Evolutionary conservation across 805 yeast genomes (phyloP), one percentile per base, ranked within the genome.

Genomic region (Brettanomyces custersianus): DNA sequence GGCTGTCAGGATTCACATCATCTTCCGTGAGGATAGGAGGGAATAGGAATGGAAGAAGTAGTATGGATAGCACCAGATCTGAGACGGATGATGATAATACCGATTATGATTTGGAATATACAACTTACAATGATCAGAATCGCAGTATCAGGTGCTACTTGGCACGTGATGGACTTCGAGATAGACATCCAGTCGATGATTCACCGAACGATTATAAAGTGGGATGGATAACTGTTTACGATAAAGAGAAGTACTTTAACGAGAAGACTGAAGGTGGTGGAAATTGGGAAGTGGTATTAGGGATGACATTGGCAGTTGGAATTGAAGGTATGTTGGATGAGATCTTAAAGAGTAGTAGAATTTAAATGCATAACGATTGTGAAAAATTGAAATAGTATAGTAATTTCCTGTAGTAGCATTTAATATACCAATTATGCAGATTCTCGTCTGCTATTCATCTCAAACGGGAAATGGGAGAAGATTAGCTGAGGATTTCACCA

Each of bases 381-480:
- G 9, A 12, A 22, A 22, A 22, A 22, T 12, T 22, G 25, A 22
- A 22, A 22, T 9, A 9, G 12, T 9, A 22, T 22, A n/a, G n/a
- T n/a, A n/a, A n/a, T n/a, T n/a, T n/a, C n/a, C n/a, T n/a, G n/a
- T n/a, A n/a, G n/a, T n/a, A n/a, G 25, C 25, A 9, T 22, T 22
- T 12, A 22, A 22, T 12, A 22, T 22, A 12, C 25, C 29, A 9
- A n/a, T n/a, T n/a, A 27, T 10, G 16, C 10, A 15, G 23, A 21
- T 33, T 10, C 19, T 85, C 31, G 74, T 87, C 3, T 70, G 86
- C 42, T 88, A 70, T 55, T 95, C 94, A 8, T 82, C 96, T 10
- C 96, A 87, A 61, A 87, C 96, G 8, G 96, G 96, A 36, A 88
- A 96, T 15, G 90, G 96, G 19, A 94, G 86, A 59, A 95, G 83